phyloP scores from a whole-genome alignment of 805 yeast species.

The Candida ulmi region DNA sequence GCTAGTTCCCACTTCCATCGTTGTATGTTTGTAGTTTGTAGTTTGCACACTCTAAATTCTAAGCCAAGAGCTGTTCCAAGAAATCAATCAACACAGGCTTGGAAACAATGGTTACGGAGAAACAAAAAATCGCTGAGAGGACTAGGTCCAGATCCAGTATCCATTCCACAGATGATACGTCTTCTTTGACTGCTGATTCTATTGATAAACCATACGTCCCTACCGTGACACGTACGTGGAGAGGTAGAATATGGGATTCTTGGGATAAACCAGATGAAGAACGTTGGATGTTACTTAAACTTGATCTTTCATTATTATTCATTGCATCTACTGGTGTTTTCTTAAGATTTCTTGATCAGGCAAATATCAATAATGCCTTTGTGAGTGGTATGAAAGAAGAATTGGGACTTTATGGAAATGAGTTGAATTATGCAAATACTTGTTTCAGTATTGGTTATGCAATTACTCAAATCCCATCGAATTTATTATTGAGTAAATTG shows the following conservation, averaged over 20 bases:
- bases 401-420: constrained; percentile 46
- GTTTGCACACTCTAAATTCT: too few relatives aligned
- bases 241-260: constrained; percentile 9
- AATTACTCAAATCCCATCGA: constrained; percentile 48
- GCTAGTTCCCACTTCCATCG: too few relatives aligned
- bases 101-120: too few relatives aligned
- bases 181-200: background rate
- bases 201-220: constrained; percentile 5
- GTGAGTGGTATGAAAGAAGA: constrained; percentile 46
- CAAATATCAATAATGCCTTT: constrained; percentile 50
- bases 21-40: too few relatives aligned
- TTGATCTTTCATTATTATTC: constrained; percentile 4
- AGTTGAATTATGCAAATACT: constrained; percentile 46
- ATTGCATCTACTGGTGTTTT: constrained; percentile 4
- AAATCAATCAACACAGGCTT: too few relatives aligned
- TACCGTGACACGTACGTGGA: constrained; percentile 5
- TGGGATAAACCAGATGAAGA: constrained; percentile 7
- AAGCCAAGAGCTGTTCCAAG: too few relatives aligned
- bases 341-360: constrained; percentile 41
- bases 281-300: constrained; percentile 6
- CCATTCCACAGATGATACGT: background rate
- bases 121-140: too few relatives aligned
- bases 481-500: constrained; percentile 38
- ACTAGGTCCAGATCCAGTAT: too few relatives aligned
- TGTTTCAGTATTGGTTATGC: constrained; percentile 46